These are phyloP conservation scores for Cymbopogon flexuosus DNA, from an alignment of 202 grass and related monocot genomes.

Conservation along the genomic window DNA sequence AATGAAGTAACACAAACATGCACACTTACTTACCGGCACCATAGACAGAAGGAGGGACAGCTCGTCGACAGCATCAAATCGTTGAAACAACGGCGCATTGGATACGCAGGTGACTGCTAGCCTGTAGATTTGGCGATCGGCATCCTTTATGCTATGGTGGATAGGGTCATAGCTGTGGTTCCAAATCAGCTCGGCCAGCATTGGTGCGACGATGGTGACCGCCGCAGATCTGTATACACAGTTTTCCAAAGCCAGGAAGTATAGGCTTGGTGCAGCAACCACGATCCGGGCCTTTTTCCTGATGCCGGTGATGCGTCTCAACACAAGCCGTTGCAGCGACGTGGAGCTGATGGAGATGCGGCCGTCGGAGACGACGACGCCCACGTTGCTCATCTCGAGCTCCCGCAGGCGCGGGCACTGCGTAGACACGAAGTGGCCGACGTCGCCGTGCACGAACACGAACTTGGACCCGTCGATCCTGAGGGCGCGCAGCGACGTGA, in stretches of 20 bases:
- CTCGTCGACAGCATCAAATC: constrained; percentile 1
- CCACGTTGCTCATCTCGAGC: not conserved
- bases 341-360: not conserved
- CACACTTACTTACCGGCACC: not conserved
- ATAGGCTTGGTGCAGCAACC: not conserved
- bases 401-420: not conserved
- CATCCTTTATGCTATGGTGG: not conserved
- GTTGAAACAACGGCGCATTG: not conserved
- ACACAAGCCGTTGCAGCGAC: not conserved
- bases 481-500: not conserved
- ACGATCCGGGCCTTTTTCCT: not conserved
- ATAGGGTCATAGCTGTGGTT: not conserved
- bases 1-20: too few species aligned
- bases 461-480: not conserved
- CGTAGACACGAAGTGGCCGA: not conserved
- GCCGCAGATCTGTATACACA: not conserved
- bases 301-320: not conserved
- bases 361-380: not conserved
- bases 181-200: constrained; percentile 10
- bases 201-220: not conserved
- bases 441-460: not conserved
- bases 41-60: not conserved
- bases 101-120: not conserved
- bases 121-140: constrained; percentile 13
- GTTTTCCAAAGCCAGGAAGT: not conserved